These are phyloP conservation scores for Penicillium paxilli DNA, from an alignment of 495 filamentous ascomycete species.

Conservation along the genomic window DNA sequence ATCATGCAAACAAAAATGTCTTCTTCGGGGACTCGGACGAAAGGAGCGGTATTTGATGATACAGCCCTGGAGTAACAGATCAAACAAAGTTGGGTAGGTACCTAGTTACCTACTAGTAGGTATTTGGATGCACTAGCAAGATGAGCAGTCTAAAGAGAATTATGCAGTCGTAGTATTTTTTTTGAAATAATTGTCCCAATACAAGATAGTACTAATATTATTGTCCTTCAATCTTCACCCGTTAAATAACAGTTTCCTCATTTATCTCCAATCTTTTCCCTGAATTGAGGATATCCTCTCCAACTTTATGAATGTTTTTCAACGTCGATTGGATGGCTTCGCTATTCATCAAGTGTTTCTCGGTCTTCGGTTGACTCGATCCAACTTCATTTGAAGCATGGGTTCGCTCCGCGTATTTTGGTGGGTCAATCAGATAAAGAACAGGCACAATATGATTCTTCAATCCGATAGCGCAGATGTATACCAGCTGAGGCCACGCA, in stretches of 20 bases:
- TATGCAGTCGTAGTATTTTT: too few species aligned
- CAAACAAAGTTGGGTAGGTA: too few species aligned
- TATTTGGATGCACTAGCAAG: too few species aligned
- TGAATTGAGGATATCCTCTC: not conserved
- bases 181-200: too few species aligned
- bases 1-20: too few species aligned
- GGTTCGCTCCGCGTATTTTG: conserved; percentile 9
- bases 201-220: too few species aligned
- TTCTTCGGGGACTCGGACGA: too few species aligned
- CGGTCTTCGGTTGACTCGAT: not conserved
- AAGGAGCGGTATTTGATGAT: too few species aligned
- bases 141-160: too few species aligned
- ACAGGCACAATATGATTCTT: conserved; percentile 28
- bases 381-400: not conserved
- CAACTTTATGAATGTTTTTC: not conserved
- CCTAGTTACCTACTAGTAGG: too few species aligned
- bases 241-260: not conserved
- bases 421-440: conserved; percentile 26
- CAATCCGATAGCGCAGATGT: conserved; percentile 25
- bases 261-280: not conserved
- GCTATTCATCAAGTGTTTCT: not conserved
- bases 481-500: conserved; percentile 31
- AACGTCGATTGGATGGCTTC: not conserved
- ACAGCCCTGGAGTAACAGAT: too few species aligned
- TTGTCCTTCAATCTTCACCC: not conserved